Base-by-base conservation (phyloP, 306 rosid species). In the Boehmeria nivea region DNA sequence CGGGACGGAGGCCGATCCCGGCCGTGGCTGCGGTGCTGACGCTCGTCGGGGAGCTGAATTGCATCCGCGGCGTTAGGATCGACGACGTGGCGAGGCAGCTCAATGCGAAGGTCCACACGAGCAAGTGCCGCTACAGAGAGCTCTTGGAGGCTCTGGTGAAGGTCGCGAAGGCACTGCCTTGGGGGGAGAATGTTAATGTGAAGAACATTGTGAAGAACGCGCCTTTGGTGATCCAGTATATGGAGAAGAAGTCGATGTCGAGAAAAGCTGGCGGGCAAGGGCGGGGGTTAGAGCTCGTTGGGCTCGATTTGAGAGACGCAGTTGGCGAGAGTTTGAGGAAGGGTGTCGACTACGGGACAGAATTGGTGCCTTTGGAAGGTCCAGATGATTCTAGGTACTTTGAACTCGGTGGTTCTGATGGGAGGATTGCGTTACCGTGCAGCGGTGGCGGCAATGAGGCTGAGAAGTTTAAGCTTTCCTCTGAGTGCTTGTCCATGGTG, bases 11-110 rank as follows among this genome's bases (percentile, higher is more conserved):
- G 64, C 97, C 95, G 7, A 69, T 76, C 8, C 88, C 97, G 0
- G 54, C 83, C 76, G 86, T 82, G 66, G 96, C 70, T 21, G 96
- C 96, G 0, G 79, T 85, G 65, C 61, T 85, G 79, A 84, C 71
- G 9, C 67, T 82, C 4, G 81, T 88, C 48, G 83, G 78, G 0
- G 76, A 80, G 50, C 42, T 84, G 85, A 84, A 84, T 54, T 56
- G 73, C 24, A 76, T 88, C 40, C 63, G 68, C 12, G 64, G 70
- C 11, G 68, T 74, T 34, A 54, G 40, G 58, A 64, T 88, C 21
- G 82, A 80, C 42, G 75, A 78, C 14, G 70, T 66, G 39, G 94
- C 88, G 0, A 76, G 46, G 72, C 86, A 85, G 44, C 69, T 78
- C 34, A 80, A 76, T 63, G 83, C 84, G 6, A 57, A 42, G 16